These are phyloP conservation scores for Alternaria incomplexa DNA, from an alignment of 2,329 filamentous ascomycete genomes.

Conservation along the genomic window DNA sequence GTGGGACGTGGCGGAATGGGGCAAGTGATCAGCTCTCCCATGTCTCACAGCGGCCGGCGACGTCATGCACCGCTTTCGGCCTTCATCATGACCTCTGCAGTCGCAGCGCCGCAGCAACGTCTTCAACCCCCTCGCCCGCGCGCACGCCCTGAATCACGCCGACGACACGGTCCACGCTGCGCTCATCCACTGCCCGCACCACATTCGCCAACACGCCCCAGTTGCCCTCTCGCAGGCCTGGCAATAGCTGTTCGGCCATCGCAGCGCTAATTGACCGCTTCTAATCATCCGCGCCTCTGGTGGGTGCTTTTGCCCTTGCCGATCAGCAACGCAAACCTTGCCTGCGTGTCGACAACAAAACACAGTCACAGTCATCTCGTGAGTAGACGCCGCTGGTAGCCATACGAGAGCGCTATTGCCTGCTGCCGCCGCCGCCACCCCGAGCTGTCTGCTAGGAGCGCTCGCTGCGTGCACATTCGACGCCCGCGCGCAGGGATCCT, in stretches of 20 bases:
- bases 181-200: not conserved
- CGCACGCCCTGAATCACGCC: not conserved
- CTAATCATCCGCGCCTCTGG: constrained; percentile 9
- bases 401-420: not conserved
- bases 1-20: not conserved
- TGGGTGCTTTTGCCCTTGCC: constrained; percentile 8
- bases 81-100: not conserved
- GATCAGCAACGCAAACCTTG: not conserved
- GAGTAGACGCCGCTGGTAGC: not conserved
- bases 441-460: not conserved
- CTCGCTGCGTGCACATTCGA: not conserved
- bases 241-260: constrained; percentile 8
- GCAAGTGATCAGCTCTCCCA: constrained; percentile 8
- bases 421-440: constrained; percentile 11
- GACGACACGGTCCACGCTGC: not conserved
- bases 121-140: not conserved
- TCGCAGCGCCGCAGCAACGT: not conserved
- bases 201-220: constrained; percentile 1
- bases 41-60: constrained; percentile 5
- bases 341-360: not conserved
- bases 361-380: not conserved
- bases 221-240: not conserved
- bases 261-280: constrained; percentile 16
- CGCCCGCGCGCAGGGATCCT: constrained; percentile 22
- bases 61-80: constrained; percentile 8